phyloP scores from a whole-genome alignment of 139 green algal species.

The Penium margaritaceum region DNA sequence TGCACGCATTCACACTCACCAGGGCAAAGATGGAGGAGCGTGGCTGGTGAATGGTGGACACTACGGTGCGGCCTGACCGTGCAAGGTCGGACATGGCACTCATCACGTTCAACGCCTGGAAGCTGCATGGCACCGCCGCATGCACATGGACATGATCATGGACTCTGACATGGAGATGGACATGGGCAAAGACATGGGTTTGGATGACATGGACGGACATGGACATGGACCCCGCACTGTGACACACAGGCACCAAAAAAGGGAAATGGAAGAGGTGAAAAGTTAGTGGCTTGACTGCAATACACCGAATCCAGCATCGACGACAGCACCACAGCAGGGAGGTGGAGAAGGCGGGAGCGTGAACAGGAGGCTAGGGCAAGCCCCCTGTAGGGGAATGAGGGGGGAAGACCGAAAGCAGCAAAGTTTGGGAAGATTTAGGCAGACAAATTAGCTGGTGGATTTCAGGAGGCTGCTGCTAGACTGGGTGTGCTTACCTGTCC shows the following conservation, averaged over 20 bases:
- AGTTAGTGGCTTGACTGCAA: not conserved
- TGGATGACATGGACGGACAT: not conserved
- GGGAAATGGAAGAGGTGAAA: not conserved
- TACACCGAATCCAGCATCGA: too few relatives aligned
- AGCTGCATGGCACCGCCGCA: slow-evolving; percentile 7
- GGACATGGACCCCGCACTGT: not conserved
- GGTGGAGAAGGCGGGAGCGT: not conserved
- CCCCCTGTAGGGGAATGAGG: not conserved
- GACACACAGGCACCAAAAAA: not conserved
- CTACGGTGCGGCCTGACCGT: slow-evolving; percentile 21
- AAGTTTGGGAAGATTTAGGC: not conserved
- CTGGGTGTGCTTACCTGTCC: slow-evolving; percentile 31
- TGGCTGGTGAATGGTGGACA: slow-evolving; percentile 49
- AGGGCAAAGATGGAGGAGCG: slow-evolving; percentile 41
- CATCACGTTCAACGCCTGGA: slow-evolving; percentile 50
- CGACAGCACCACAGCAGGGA: not conserved
- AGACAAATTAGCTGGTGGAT: too few relatives aligned
- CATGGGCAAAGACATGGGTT: not conserved
- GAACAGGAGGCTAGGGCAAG: not conserved
- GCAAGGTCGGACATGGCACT: slow-evolving; percentile 36
- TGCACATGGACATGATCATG: not conserved
- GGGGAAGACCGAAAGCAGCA: not conserved
- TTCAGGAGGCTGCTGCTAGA: too few relatives aligned
- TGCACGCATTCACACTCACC: slow-evolving; percentile 1
- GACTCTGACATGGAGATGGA: not conserved